Evolutionary conservation across 345 rosid species (phyloP).

Genomic region (Hibiscus syriacus): DNA sequence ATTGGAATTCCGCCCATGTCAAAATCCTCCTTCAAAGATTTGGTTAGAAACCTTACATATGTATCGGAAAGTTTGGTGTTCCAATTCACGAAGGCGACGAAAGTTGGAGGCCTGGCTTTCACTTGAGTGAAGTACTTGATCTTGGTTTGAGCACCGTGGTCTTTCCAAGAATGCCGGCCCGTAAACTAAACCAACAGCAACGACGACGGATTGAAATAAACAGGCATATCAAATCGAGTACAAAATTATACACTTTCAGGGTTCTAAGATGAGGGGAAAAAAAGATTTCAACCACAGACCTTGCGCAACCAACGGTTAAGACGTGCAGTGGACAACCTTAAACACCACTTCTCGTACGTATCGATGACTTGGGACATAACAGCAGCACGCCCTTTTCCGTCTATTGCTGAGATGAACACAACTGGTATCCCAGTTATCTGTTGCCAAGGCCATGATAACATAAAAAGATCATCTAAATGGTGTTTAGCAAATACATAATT

Average conservation of each 20-base stretch:
- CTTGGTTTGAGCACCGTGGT: conserved; percentile 70
- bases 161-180: conserved; percentile 98
- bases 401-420: no score
- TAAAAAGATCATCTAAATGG: background rate
- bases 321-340: conserved; percentile 74
- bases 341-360: conserved; percentile 82
- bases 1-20: conserved; percentile 89
- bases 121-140: no score
- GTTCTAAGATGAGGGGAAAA: background rate
- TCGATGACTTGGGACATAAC: no score
- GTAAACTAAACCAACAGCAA: conserved; percentile 42
- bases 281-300: conserved; percentile 30
- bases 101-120: conserved; percentile 96
- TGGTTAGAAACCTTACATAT: conserved; percentile 68
- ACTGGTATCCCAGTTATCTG: conserved; percentile 84
- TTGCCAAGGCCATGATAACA: conserved; percentile 9
- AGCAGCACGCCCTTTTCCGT: no score
- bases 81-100: conserved; percentile 75
- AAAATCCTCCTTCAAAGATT: conserved; percentile 85
- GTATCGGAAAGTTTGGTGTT: conserved; percentile 56
- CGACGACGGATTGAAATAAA: background rate
- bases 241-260: background rate
- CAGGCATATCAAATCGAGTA: background rate
- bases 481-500: background rate
- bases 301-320: conserved; percentile 89